These are phyloP conservation scores for Lepiota brunneoincarnata DNA, from an alignment of 768 basidiomycete genomes.

Conservation along the genomic window DNA sequence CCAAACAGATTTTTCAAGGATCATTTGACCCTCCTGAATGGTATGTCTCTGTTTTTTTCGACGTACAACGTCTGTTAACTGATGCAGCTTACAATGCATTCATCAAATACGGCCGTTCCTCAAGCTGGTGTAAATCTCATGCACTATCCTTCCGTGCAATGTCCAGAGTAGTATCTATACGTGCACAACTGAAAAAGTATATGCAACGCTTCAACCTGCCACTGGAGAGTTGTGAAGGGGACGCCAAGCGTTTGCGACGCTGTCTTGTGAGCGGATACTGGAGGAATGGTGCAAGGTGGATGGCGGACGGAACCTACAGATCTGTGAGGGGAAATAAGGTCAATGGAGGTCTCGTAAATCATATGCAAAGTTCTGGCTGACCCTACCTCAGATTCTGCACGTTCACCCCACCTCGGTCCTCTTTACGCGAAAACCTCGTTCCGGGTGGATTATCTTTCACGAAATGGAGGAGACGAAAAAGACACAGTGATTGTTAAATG, in stretches of 20 bases:
- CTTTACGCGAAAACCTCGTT: constrained; percentile 87
- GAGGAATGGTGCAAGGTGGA: constrained; percentile 89
- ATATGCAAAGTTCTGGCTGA: constrained; percentile 3
- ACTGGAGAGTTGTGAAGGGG: constrained; percentile 84
- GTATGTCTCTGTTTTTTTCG: constrained; percentile 35
- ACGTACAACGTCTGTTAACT: not conserved
- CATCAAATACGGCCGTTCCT: constrained; percentile 74
- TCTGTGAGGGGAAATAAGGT: constrained; percentile 86
- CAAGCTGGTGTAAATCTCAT: constrained; percentile 91
- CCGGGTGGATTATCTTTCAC: constrained; percentile 93
- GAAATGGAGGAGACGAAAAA: constrained; percentile 98
- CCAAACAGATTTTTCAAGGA: constrained; percentile 49
- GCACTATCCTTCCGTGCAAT: constrained; percentile 92
- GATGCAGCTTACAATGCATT: constrained; percentile 91
- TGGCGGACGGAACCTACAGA: constrained; percentile 90
- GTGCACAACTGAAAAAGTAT: constrained; percentile 93
- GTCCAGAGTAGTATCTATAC: constrained; percentile 91
- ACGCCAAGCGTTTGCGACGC: constrained; percentile 75
- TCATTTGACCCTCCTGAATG: constrained; percentile 91
- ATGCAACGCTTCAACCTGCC: constrained; percentile 87
- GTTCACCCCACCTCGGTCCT: constrained; percentile 93
- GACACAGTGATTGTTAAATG: constrained; percentile 54
- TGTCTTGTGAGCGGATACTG: constrained; percentile 94
- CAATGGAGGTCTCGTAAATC: constrained; percentile 21
- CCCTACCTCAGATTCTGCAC: constrained; percentile 63